Conservation (phyloP, 495 filamentous ascomycete species). For the Lasiosphaeria hispida region DNA sequence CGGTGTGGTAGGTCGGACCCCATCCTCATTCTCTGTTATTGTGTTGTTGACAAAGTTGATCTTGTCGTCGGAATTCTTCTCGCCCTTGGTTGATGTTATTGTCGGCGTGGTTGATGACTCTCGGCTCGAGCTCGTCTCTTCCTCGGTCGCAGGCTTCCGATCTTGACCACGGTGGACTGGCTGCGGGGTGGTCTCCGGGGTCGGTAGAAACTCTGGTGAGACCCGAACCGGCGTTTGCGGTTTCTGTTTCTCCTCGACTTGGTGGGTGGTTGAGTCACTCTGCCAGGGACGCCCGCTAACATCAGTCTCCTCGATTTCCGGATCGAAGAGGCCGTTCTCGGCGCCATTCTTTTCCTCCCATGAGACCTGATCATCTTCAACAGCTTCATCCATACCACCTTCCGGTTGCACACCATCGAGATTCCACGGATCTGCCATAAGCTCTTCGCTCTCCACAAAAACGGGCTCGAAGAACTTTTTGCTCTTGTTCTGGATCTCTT, state of each 20-base stretch:
- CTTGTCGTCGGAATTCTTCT: not conserved
- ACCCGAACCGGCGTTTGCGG: not conserved
- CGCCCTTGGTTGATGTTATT: too few species aligned
- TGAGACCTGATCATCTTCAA: too few species aligned
- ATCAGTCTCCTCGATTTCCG: not conserved
- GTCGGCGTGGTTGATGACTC: not conserved
- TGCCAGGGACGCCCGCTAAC: too few species aligned
- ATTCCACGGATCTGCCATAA: not conserved
- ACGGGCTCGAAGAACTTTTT: not conserved
- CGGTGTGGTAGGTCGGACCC: not conserved
- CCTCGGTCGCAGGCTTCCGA: too few species aligned
- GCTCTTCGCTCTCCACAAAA: not conserved
- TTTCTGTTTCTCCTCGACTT: not conserved
- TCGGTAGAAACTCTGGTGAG: slow-evolving; percentile 7
- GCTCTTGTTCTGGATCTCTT: not conserved
- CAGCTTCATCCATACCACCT: not conserved
- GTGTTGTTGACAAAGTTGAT: not conserved
- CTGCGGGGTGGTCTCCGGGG: not conserved
- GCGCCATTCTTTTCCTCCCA: too few species aligned
- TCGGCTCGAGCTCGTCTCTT: not conserved
- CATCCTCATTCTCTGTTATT: not conserved
- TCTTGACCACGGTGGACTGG: not conserved
- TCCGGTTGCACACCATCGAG: not conserved
- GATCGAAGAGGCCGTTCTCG: too few species aligned
- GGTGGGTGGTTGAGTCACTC: not conserved